Evolutionary conservation across 805 yeast species (phyloP).

Genomic region (Candida tibetensis): DNA sequence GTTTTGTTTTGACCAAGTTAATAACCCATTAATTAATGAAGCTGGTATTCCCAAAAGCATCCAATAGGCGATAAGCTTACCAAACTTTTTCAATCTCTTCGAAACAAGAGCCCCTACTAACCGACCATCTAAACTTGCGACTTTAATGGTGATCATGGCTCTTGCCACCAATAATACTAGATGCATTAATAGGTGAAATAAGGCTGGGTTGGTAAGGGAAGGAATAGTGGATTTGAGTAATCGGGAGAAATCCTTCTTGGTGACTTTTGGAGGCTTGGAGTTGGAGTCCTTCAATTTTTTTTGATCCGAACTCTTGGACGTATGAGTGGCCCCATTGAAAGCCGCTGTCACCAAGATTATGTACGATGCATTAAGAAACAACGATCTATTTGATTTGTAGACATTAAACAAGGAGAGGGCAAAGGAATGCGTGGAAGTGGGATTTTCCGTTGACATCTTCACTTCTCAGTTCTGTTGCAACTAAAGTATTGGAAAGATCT

Average conservation of each 20-base stretch:
- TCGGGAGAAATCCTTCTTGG: slow-evolving; percentile 27
- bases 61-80: slow-evolving; percentile 68
- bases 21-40: slow-evolving; percentile 68
- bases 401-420: slow-evolving; percentile 30
- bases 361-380: slow-evolving; percentile 41
- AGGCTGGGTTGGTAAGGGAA: slow-evolving; percentile 23
- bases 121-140: slow-evolving; percentile 83
- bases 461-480: too few relatives aligned
- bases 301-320: slow-evolving; percentile 11
- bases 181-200: slow-evolving; percentile 47
- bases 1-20: slow-evolving; percentile 57
- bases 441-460: background rate
- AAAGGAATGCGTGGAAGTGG: slow-evolving; percentile 11
- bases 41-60: slow-evolving; percentile 85
- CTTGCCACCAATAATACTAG: slow-evolving; percentile 59
- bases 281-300: slow-evolving; percentile 1
- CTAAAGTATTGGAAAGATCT: background rate
- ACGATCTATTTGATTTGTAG: slow-evolving; percentile 39
- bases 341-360: slow-evolving; percentile 42
- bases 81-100: slow-evolving; percentile 62
- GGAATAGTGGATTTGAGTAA: slow-evolving; percentile 39
- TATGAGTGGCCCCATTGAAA: slow-evolving; percentile 40
- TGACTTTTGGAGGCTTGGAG: slow-evolving; percentile 19
- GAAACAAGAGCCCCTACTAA: slow-evolving; percentile 79
- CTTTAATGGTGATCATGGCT: slow-evolving; percentile 73